Percentiles rank a stretch among this genome's conserved stretches.
phyloP scores from a whole-genome alignment of 805 yeast genomes.

The Hanseniaspora singularis region DNA sequence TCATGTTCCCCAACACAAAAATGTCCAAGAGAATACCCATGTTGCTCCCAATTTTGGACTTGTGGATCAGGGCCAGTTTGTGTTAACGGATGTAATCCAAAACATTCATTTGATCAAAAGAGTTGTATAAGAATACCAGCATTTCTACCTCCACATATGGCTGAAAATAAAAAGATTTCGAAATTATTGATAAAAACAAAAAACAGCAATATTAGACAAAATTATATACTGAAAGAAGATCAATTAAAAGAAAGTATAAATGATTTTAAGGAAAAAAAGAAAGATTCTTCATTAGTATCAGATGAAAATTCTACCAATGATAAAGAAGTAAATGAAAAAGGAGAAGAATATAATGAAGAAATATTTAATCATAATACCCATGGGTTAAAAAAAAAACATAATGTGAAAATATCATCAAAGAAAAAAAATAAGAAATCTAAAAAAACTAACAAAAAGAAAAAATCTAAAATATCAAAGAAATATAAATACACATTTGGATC shows the following conservation, averaged over 20 bases:
- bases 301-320: too few species aligned
- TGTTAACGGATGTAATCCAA: conserved; percentile 80
- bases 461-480: neutral
- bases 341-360: conserved; percentile 19
- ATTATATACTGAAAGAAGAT: conserved; percentile 16
- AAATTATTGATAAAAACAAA: neutral
- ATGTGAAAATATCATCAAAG: too few species aligned
- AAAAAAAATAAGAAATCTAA: too few species aligned
- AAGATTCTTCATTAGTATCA: too few species aligned
- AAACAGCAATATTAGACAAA: too few species aligned
- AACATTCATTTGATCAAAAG: conserved; percentile 47
- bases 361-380: too few species aligned
- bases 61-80: conserved; percentile 71
- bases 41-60: conserved; percentile 77
- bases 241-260: neutral
- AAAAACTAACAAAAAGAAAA: neutral
- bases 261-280: neutral
- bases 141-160: conserved; percentile 36
- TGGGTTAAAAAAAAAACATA: too few species aligned
- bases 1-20: conserved; percentile 20
- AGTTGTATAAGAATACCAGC: conserved; percentile 78
- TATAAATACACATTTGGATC: neutral
- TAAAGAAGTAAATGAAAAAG: conserved; percentile 18
- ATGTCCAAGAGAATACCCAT: conserved; percentile 71
- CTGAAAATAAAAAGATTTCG: neutral